A percentile compares a stretch with the other conserved stretches of the same genome.
Evolutionary conservation across 805 yeast genomes (phyloP).

Genomic region (Wickerhamomyces bovis): DNA sequence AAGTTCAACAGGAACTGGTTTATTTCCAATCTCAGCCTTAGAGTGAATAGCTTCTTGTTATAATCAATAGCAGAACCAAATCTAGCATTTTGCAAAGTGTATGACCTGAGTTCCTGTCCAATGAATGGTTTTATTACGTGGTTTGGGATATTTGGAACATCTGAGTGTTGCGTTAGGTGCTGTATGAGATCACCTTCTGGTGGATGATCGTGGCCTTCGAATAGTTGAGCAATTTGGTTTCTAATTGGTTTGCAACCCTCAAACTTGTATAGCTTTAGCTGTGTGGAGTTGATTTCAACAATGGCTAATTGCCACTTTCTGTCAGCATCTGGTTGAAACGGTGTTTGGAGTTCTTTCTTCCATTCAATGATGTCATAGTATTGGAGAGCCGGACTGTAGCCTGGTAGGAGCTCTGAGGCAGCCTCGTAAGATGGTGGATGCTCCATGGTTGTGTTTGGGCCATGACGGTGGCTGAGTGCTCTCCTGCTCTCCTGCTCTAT

Average conservation of each 20-base stretch:
- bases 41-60: not conserved
- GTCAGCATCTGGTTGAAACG: slow-evolving; percentile 6
- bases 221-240: not conserved
- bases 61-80: slow-evolving; percentile 8
- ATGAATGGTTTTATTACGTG: slow-evolving; percentile 5
- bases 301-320: slow-evolving; percentile 10
- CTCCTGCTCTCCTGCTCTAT: too few relatives aligned
- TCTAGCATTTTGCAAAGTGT: slow-evolving; percentile 7
- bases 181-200: not conserved
- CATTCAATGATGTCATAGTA: slow-evolving; percentile 3
- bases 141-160: not conserved
- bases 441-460: not conserved
- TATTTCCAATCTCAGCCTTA: slow-evolving; percentile 9
- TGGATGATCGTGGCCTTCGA: not conserved
- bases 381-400: slow-evolving; percentile 3
- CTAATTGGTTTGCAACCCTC: not conserved
- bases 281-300: slow-evolving; percentile 11
- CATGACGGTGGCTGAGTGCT: too few relatives aligned
- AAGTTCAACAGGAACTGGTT: slow-evolving; percentile 7
- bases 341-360: slow-evolving; percentile 9
- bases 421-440: not conserved
- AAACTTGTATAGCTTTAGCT: slow-evolving; percentile 9
- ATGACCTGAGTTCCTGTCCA: slow-evolving; percentile 2
- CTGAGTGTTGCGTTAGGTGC: not conserved
- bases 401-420: not conserved